Evolutionary conservation across 2,329 filamentous ascomycete species (phyloP).

Genomic region (Penicillium vulpinum): DNA sequence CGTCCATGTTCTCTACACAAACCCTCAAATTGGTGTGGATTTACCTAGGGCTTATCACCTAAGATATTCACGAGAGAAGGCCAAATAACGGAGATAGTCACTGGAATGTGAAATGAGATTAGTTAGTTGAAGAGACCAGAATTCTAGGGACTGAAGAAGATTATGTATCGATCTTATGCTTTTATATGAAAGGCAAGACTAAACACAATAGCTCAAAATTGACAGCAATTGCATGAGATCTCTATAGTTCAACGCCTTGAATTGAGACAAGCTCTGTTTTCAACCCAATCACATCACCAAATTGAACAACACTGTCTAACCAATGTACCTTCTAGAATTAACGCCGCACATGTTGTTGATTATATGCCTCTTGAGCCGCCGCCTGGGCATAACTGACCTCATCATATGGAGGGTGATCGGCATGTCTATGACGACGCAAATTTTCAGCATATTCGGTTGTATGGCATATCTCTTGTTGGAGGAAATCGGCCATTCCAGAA

Average conservation of each 20-base stretch:
- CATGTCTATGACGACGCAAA: background rate
- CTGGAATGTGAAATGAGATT: background rate
- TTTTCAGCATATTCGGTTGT: background rate
- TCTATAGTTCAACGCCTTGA: background rate
- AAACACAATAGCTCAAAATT: background rate
- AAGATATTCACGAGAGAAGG: background rate
- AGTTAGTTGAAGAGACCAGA: background rate
- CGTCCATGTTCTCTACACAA: background rate
- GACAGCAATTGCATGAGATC: background rate
- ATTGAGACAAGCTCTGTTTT: background rate
- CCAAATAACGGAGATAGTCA: too few species aligned
- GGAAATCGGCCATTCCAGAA: background rate
- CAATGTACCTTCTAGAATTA: background rate
- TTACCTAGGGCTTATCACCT: background rate
- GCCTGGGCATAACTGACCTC: background rate
- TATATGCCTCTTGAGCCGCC: background rate
- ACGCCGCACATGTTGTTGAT: background rate
- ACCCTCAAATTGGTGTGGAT: background rate
- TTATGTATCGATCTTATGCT: background rate
- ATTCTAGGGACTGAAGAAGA: too few species aligned
- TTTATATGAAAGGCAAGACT: background rate
- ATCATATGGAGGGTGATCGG: background rate
- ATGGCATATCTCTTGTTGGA: background rate
- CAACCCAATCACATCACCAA: constrained; percentile 49
- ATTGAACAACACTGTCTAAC: constrained; percentile 44